Evolutionary conservation across 148 eudicot genomes (phyloP), one percentile per base, ranked within the genome.

Genomic region (Fallopia convolvulus): DNA sequence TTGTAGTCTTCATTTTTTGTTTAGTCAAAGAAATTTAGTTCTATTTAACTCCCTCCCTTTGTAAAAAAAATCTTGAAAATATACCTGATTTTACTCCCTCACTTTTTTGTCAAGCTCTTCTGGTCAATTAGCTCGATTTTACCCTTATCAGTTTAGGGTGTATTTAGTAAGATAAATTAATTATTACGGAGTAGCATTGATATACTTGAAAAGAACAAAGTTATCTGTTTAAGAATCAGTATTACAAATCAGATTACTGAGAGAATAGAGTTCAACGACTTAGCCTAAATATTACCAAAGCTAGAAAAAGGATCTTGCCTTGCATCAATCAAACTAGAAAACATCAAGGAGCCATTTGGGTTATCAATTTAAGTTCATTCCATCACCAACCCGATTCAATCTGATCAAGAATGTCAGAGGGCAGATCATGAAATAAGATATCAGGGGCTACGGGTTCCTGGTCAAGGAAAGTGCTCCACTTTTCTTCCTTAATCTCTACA

Each of bases 381-480:
- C 80, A 49, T 80, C 84, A 84, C 89, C 90, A 86, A n/a, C 79
- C 40, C 32, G 90, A 84, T n/a, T 90, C 90, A n/a, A 90, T 84
- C 50, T 85, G 83, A 79, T 92, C 98, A 42, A 94, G 91, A 80
- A 92, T 75, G 65, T 92, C 94, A 23, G 86, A 68, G 5, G 97
- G 97, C 78, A 94, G 87, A 74, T 90, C 94, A 80, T 89, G 90
- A 15, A 90, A 90, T 79, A 89, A 86, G 61, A 85, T 81, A 74
- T 88, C 89, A 12, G 87, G 88, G 0, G 83, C 77, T 18, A 72
- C 65, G 14, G 85, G 81, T 36, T 82, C 77, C 2, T 75, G 32
- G 49, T 26, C 15, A 21, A 26, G 36, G 10, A 68, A 8, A 8
- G 47, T 44, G 47, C 10, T 36, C 39, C 39, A 36, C 39, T 36